Base-by-base conservation (phyloP, 139 green algal species). In the Edaphochlamys debaryana region DNA sequence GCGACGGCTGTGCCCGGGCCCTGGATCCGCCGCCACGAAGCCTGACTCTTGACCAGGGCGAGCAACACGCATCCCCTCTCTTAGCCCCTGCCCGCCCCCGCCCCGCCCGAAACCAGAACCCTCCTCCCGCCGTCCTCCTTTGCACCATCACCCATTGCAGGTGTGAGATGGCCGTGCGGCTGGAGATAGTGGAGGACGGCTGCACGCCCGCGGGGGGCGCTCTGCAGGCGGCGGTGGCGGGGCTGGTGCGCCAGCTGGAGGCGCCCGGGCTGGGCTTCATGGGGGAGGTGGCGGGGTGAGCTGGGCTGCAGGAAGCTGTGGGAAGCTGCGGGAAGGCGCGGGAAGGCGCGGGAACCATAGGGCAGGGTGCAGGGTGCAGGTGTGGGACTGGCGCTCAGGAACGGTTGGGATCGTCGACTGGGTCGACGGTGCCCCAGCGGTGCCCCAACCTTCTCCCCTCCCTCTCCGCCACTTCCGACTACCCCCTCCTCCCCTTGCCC, bases 111-210 rank as follows among this genome's bases (percentile, higher is more conserved):
- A 40, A 5, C 3, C 42, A 15, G 15, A 13, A 29, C 69, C 30
- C 29, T 15, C 27, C 48, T n/a, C n/a, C n/a, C n/a, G n/a, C n/a
- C n/a, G n/a, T n/a, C n/a, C n/a, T n/a, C n/a, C n/a, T n/a, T n/a
- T n/a, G n/a, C n/a, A n/a, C 34, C n/a, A 25, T 48, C 20, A 7
- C 1, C 34, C 0, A n/a, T 45, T 45, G 0, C 75, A 81, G 75
- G 0, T 81, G 75, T 17, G 42, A 73, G 62, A 41, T 82, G 32
- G 42, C 62, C 0, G 4, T 82, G 3, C 19, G 32, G 13, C 23
- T 82, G 32, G 76, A 82, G 23, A n/a, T 74, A 22, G n/a, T 73
- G 60, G 76, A 82, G 63, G 63, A 74, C 7, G 42, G 32, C 32
- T 7, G 23, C 0, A 48, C 27, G 23, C 22, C 20, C 6, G 23